phyloP scores from a whole-genome alignment of 768 basidiomycete species.

The Chalciporus pseudorubinellus region DNA sequence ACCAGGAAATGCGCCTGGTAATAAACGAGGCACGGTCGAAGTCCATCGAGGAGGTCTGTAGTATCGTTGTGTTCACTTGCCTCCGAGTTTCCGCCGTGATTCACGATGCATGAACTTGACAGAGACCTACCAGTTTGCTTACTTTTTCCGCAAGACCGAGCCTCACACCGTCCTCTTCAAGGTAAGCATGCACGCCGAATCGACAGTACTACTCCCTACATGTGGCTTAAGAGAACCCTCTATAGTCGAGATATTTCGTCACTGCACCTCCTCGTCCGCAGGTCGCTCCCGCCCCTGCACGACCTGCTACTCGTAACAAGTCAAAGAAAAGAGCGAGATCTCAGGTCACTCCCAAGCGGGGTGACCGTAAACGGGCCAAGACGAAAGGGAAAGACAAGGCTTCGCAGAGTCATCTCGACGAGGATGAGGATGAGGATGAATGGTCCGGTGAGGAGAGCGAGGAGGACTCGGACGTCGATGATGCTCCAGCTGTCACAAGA shows the following conservation, averaged over 20 bases:
- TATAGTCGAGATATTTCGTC: constrained; percentile 43
- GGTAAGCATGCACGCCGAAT: constrained; percentile 39
- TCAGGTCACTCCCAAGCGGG: constrained; percentile 7
- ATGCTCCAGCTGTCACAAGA: constrained; percentile 7
- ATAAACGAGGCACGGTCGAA: constrained; percentile 72
- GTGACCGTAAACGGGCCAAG: constrained; percentile 36
- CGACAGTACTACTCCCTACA: neutral
- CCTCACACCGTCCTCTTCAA: constrained; percentile 81
- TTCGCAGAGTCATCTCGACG: constrained; percentile 25
- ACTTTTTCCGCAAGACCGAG: constrained; percentile 81
- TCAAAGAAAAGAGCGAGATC: constrained; percentile 23
- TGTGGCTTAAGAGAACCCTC: neutral
- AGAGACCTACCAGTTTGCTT: constrained; percentile 91
- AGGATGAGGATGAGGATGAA: constrained; percentile 19
- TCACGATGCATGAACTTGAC: constrained; percentile 4
- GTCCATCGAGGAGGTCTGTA: constrained; percentile 77
- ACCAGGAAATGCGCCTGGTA: constrained; percentile 37
- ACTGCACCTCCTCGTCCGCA: constrained; percentile 27
- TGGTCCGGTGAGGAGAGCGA: constrained; percentile 19
- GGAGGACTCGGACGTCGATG: constrained; percentile 13
- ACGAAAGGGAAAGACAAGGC: constrained; percentile 38
- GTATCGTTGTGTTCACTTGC: neutral
- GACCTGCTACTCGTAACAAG: neutral
- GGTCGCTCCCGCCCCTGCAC: constrained; percentile 13
- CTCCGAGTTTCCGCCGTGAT: constrained; percentile 6